Evolutionary conservation across 1,284 basidiomycete species (phyloP).

Genomic region (Vanrija sp.): DNA sequence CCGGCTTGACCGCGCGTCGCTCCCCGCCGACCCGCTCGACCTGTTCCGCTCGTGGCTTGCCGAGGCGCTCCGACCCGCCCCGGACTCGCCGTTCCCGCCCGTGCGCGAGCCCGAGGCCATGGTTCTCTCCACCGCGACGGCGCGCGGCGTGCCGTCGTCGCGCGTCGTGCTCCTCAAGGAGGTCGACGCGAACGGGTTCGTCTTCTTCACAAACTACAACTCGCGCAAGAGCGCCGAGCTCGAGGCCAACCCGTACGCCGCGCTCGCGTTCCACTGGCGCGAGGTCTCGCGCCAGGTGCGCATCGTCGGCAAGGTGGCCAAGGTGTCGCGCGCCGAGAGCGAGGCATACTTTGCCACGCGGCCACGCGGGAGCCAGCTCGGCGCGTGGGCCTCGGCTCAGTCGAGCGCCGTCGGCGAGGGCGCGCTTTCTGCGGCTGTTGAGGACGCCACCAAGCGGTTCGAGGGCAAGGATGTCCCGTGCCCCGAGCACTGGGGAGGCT

Average conservation of each 20-base stretch:
- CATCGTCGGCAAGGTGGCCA: conserved; percentile 79
- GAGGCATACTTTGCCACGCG: conserved; percentile 79
- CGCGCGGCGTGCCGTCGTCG: conserved; percentile 71
- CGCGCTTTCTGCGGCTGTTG: conserved; percentile 63
- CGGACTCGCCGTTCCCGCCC: conserved; percentile 41
- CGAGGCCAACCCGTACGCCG: conserved; percentile 67
- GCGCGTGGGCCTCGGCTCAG: conserved; percentile 91
- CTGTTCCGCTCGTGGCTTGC: conserved; percentile 85
- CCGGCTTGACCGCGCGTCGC: conserved; percentile 60
- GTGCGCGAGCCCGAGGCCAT: conserved; percentile 85
- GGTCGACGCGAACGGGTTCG: conserved; percentile 77
- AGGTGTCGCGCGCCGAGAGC: conserved; percentile 65
- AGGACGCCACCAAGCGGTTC: conserved; percentile 62
- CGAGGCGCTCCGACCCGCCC: conserved; percentile 51
- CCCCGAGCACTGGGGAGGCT: conserved; percentile 95
- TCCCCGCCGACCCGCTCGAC: conserved; percentile 65
- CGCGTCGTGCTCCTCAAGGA: conserved; percentile 90
- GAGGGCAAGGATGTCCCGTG: conserved; percentile 60
- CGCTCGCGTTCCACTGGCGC: conserved; percentile 87
- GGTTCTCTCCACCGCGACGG: conserved; percentile 73
- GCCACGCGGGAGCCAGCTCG: conserved; percentile 77
- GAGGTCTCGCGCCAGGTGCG: conserved; percentile 78
- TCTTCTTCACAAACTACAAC: conserved; percentile 95
- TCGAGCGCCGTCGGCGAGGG: conserved; percentile 69
- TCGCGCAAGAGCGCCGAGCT: conserved; percentile 88